Conservation (phyloP, 2,329 filamentous ascomycete species). For the Nemania serpens region DNA sequence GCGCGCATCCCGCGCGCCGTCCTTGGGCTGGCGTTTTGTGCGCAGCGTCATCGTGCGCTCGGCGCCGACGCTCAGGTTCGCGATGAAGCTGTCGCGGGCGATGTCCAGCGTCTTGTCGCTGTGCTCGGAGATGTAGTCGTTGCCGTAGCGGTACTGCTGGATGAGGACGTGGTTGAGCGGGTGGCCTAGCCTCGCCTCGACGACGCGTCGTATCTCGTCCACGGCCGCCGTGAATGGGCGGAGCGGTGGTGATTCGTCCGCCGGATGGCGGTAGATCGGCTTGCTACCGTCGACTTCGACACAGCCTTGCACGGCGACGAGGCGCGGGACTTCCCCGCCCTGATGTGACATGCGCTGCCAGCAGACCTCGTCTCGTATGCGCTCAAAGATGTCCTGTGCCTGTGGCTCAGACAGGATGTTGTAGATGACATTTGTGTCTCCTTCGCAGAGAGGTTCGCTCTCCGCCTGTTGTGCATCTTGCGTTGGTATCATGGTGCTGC, state of each 20-base stretch:
- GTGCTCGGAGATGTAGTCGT: slow-evolving; percentile 94
- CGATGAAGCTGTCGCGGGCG: slow-evolving; percentile 76
- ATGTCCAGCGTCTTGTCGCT: slow-evolving; percentile 97
- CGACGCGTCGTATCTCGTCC: slow-evolving; percentile 65
- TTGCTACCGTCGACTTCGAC: slow-evolving; percentile 71
- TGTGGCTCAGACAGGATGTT: slow-evolving; percentile 67
- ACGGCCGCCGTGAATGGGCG: slow-evolving; percentile 77
- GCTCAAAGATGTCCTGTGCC: slow-evolving; percentile 67
- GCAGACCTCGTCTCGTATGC: slow-evolving; percentile 72
- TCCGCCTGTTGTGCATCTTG: slow-evolving; percentile 23
- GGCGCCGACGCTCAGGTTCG: slow-evolving; percentile 92
- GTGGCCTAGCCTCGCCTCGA: slow-evolving; percentile 77
- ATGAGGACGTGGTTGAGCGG: slow-evolving; percentile 89
- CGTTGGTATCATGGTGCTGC: slow-evolving; percentile 22
- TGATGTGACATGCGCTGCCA: slow-evolving; percentile 96
- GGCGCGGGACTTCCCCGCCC: slow-evolving; percentile 85
- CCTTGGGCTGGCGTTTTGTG: slow-evolving; percentile 65
- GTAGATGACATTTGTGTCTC: slow-evolving; percentile 76
- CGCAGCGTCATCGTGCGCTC: slow-evolving; percentile 88
- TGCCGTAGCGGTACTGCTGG: slow-evolving; percentile 86
- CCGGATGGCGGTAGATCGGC: slow-evolving; percentile 93
- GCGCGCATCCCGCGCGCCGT: background rate
- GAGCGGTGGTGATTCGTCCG: slow-evolving; percentile 82
- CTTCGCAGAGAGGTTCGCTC: slow-evolving; percentile 70
- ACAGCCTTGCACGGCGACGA: slow-evolving; percentile 86